Percentiles rank a stretch among this genome's conserved stretches.
These are phyloP conservation scores for Grosmannia serpens DNA, from an alignment of 2,329 filamentous ascomycete genomes.

Conservation along the genomic window DNA sequence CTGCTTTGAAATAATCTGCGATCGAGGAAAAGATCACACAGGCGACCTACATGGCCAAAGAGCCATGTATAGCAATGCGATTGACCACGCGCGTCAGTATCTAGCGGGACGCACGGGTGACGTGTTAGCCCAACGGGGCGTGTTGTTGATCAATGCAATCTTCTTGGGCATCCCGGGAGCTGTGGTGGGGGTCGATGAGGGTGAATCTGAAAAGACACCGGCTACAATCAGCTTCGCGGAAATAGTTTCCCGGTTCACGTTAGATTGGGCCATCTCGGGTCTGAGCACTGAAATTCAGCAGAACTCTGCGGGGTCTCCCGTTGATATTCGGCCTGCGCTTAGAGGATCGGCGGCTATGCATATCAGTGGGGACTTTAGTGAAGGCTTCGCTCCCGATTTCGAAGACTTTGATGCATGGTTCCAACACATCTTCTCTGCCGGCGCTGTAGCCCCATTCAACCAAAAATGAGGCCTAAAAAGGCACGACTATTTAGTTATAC, in stretches of 20 bases:
- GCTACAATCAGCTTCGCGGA: slow-evolving; percentile 8
- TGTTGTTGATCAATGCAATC: slow-evolving; percentile 13
- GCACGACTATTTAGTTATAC: too few species aligned
- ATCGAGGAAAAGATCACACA: background rate
- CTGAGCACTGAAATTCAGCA: slow-evolving; percentile 6
- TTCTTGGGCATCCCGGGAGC: background rate
- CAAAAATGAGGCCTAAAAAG: background rate
- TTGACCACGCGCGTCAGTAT: slow-evolving; percentile 9
- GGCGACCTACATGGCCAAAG: background rate
- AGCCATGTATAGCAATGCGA: slow-evolving; percentile 7
- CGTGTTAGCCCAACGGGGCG: slow-evolving; percentile 13
- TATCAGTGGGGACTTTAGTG: background rate
- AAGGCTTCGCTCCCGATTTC: background rate
- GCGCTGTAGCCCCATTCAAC: background rate
- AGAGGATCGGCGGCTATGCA: background rate
- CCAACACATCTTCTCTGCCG: slow-evolving; percentile 10
- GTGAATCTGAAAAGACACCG: background rate
- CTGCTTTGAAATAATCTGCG: slow-evolving; percentile 14
- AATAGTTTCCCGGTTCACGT: slow-evolving; percentile 9
- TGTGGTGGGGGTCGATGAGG: background rate
- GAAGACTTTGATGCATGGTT: slow-evolving; percentile 15
- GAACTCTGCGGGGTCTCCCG: background rate
- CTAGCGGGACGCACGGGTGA: slow-evolving; percentile 11
- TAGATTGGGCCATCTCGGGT: slow-evolving; percentile 11
- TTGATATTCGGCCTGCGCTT: background rate